Base-by-base conservation (phyloP, 148 eudicot genomes). In the Rheum nobile region DNA sequence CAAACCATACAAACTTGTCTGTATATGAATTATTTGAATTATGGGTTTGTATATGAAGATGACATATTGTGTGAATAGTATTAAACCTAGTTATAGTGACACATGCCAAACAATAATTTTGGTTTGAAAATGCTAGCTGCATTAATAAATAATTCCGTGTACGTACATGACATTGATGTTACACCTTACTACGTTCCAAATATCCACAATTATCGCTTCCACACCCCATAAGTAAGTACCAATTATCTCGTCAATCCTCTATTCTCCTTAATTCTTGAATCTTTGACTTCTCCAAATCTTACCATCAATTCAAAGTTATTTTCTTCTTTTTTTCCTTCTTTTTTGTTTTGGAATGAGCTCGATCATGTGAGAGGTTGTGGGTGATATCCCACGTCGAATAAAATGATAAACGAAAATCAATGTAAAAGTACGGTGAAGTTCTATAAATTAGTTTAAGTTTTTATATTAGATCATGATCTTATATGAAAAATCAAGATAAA, bases 61-160 rank as follows among this genome's bases (percentile, higher is more conserved):
- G 39, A 65, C 70, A 65, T 34, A 14, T 32, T 65, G 6, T 37
- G 1, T 14, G 10, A 31, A 17, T 17, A 65, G 38, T 65, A 17
- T 65, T 65, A 29, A 65, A 65, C 70, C 38, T 65, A 65, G 70
- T 65, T 31, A 65, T 65, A 65, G 70, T 65, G 70, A 65, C 70
- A 65, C 39, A 31, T 65, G 70, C 70, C 70, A 32, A 65, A 65
- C 70, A 65, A 65, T 65, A 29, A 65, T 65, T 24, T 31, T 65
- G 38, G 70, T 65, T 8, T 65, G 39, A 65, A 4, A 65, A 65
- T 24, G 26, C 70, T 31, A 65, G 22, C 39, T 32, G 34, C 67
- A 28, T 57, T 28, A 10, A 1, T 37, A n/a, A 50, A 24, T 57
- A n/a, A 50, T 50, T 6, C 14, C 14, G 14, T 57, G 26, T 57